Evolutionary conservation across 2,329 filamentous ascomycete genomes (phyloP).

Genomic region (Xenosphaeropsis pyriputrescens): DNA sequence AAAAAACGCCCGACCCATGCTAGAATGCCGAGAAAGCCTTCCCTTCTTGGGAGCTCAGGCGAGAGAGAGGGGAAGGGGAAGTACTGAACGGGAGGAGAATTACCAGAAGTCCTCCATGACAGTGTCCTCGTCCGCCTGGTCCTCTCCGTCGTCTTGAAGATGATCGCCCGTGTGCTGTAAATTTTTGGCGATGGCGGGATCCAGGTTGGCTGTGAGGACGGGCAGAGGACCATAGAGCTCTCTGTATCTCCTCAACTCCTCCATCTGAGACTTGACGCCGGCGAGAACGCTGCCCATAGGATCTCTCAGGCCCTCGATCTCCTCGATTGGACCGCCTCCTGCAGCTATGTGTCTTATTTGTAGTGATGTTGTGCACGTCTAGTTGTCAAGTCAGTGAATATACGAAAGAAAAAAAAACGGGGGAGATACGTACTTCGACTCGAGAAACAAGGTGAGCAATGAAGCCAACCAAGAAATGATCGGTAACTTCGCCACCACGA

Average conservation of each 20-base stretch:
- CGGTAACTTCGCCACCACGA: constrained; percentile 72
- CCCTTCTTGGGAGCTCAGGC: too few species aligned
- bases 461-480: constrained; percentile 76
- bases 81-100: too few species aligned
- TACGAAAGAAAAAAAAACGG: neutral
- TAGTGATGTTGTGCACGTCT: constrained; percentile 74
- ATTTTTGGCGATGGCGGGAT: too few species aligned
- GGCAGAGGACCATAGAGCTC: constrained; percentile 26
- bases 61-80: too few species aligned
- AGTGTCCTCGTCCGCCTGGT: too few species aligned
- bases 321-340: constrained; percentile 45
- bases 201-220: too few species aligned
- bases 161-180: too few species aligned
- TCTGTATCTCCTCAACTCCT: constrained; percentile 48
- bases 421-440: constrained; percentile 56
- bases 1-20: too few species aligned
- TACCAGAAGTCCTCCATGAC: too few species aligned
- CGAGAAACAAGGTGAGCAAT: constrained; percentile 90
- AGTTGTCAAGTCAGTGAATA: constrained; percentile 1
- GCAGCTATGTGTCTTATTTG: constrained; percentile 64
- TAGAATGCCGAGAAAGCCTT: too few species aligned
- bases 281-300: constrained; percentile 62
- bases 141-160: too few species aligned
- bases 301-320: constrained; percentile 58
- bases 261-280: constrained; percentile 43